Percentiles rank a stretch among this genome's conserved stretches.
Evolutionary conservation across 208 protist species (phyloP).

Genomic region (Leptomonas seymouri): DNA sequence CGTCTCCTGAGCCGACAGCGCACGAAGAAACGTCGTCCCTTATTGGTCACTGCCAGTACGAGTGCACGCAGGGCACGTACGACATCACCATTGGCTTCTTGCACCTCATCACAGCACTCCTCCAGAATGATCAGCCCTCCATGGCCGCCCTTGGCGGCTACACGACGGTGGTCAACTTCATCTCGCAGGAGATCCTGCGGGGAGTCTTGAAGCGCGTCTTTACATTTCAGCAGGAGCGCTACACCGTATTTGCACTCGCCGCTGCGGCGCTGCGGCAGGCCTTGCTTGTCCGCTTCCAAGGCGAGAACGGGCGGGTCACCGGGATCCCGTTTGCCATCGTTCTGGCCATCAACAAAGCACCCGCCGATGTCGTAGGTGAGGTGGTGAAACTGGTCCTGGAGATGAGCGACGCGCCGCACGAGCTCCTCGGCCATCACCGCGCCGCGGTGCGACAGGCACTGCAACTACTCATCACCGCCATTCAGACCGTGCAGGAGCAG

Average conservation of each 20-base stretch:
- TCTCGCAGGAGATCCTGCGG: constrained; percentile 77
- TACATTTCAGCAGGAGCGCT: constrained; percentile 48
- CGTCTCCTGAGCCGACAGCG: constrained; percentile 11
- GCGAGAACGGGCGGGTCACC: constrained; percentile 25
- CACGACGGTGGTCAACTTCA: constrained; percentile 66
- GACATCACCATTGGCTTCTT: constrained; percentile 84
- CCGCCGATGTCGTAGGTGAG: constrained; percentile 80
- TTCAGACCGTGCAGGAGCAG: constrained; percentile 55
- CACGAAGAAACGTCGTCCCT: constrained; percentile 59
- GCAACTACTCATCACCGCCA: constrained; percentile 61
- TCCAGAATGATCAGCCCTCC: constrained; percentile 55
- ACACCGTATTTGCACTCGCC: constrained; percentile 74
- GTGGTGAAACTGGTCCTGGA: constrained; percentile 52
- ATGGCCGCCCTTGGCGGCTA: constrained; percentile 55
- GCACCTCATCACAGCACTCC: constrained; percentile 72
- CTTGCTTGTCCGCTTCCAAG: constrained; percentile 52
- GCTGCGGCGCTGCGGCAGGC: constrained; percentile 68
- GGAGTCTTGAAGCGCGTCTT: constrained; percentile 71
- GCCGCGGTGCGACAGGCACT: constrained; percentile 79
- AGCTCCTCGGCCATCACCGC: constrained; percentile 64
- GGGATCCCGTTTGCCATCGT: constrained; percentile 63
- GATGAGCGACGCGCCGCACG: constrained; percentile 44
- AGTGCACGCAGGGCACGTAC: constrained; percentile 65
- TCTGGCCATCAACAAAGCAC: constrained; percentile 75
- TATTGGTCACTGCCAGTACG: constrained; percentile 80